Percentiles rank a stretch among this genome's conserved stretches.
Evolutionary conservation across 108 stramenopile species (phyloP).

Genomic region (Skeletonema grethae): DNA sequence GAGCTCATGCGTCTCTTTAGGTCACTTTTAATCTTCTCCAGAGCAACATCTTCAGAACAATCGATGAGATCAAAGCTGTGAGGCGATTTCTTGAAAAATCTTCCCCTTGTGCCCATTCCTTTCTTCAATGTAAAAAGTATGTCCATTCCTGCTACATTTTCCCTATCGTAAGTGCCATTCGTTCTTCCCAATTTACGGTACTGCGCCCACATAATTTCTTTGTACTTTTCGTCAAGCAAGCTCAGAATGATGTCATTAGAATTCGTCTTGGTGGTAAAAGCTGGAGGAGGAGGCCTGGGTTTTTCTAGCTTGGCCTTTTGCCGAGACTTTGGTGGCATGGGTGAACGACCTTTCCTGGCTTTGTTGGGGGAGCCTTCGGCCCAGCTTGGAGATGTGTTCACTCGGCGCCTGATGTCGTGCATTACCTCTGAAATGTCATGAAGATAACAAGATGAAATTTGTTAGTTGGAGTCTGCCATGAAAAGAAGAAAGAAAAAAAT

Average conservation of each 20-base stretch:
- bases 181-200: constrained; percentile 14
- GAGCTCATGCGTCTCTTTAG: constrained; percentile 1
- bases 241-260: constrained; percentile 16
- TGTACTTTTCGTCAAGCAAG: constrained; percentile 20
- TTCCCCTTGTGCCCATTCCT: constrained; percentile 9
- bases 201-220: constrained; percentile 24
- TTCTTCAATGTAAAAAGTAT: constrained; percentile 8
- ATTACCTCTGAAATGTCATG: constrained; percentile 7
- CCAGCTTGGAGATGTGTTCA: background rate
- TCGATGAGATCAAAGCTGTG: constrained; percentile 15
- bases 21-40: background rate
- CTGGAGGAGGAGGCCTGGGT: background rate
- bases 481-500: background rate
- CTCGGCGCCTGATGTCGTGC: constrained; percentile 9
- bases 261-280: background rate
- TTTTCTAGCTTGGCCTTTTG: background rate
- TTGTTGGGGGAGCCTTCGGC: background rate
- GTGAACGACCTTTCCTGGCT: background rate
- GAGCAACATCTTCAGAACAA: constrained; percentile 3
- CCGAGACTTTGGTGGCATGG: background rate
- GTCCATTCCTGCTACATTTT: constrained; percentile 2
- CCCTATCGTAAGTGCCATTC: constrained; percentile 8
- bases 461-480: background rate
- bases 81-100: constrained; percentile 20
- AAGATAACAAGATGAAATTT: background rate